Base-by-base conservation (phyloP, 495 filamentous ascomycete genomes). In the Talaromyces trachyspermus region DNA sequence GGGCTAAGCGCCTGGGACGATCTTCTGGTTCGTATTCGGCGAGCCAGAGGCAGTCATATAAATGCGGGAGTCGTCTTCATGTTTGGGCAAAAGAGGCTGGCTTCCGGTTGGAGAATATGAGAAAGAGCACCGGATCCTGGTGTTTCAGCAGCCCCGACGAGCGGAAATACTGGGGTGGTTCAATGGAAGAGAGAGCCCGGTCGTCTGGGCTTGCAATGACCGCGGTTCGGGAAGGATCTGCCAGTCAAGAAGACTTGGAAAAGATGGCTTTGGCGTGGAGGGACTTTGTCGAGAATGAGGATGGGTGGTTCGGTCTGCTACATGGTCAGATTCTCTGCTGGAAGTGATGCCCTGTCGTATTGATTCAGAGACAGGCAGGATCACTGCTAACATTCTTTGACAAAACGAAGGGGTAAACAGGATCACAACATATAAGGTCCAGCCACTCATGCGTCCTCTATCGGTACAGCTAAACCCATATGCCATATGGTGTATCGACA, bases 291-390 rank as follows among this genome's bases (percentile, higher is more conserved):
- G 58, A 64, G 46, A 48, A 62, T 36, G 65, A 70, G 36, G 66
- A 77, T 46, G 73, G 58, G 11, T 78, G 76, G 70, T 76, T 73
- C 59, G 64, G 61, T 15, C 45, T 77, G 24, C 38, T 78, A 38
- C 64, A 76, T 61, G 73, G 74, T 32, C 62, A 81, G 60, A 67
- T 81, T 36, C 47, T 78, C 17, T 79, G 74, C 59, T 65, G 61
- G 49, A 70, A 68, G 39, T 62, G 27, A 56, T 61, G n/a, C 20
- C 42, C 15, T 33, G 14, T 50, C 49, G 55, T 49, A 57, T n/a
- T n/a, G n/a, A n/a, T n/a, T n/a, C n/a, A n/a, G n/a, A n/a, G n/a
- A n/a, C n/a, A n/a, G n/a, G n/a, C n/a, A n/a, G n/a, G n/a, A n/a
- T n/a, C n/a, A n/a, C n/a, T n/a, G n/a, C n/a, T n/a, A n/a, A n/a